Percentiles rank a stretch among this genome's conserved stretches.
Conservation (phyloP, 2,329 filamentous ascomycete species). For the Cladosporium sp. region DNA sequence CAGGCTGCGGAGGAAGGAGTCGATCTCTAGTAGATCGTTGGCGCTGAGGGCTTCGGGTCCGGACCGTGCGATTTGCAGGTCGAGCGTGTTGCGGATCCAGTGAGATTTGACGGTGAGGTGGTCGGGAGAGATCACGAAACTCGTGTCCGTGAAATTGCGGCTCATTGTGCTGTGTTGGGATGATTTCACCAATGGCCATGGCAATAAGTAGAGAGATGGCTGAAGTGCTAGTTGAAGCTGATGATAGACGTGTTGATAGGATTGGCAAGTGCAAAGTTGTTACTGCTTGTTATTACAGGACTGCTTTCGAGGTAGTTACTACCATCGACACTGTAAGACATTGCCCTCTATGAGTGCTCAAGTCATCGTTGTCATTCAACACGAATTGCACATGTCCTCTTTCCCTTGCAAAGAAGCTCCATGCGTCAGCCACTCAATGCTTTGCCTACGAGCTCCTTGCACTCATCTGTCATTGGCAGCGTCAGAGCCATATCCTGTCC, state of each 20-base stretch:
- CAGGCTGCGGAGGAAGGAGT: slow-evolving; percentile 20
- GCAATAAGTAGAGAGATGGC: background rate
- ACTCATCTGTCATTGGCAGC: slow-evolving; percentile 65
- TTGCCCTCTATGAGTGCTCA: background rate
- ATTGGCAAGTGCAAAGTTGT: slow-evolving; percentile 2
- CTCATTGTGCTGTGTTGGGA: background rate
- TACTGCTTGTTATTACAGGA: background rate
- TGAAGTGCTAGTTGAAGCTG: background rate
- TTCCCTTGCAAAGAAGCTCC: background rate
- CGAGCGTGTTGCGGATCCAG: slow-evolving; percentile 52
- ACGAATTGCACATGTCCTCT: too few species aligned
- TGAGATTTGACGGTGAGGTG: slow-evolving; percentile 8
- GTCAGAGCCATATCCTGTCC: slow-evolving; percentile 65
- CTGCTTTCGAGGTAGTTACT: background rate
- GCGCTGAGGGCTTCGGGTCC: slow-evolving; percentile 45
- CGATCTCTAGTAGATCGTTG: slow-evolving; percentile 38
- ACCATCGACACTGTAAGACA: slow-evolving; percentile 10
- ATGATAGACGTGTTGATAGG: background rate
- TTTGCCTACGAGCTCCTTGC: slow-evolving; percentile 61
- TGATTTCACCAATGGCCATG: background rate
- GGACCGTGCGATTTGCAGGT: slow-evolving; percentile 47
- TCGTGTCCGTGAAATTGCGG: slow-evolving; percentile 10
- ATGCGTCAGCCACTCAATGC: slow-evolving; percentile 50
- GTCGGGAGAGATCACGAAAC: background rate
- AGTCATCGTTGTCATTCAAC: too few species aligned